phyloP scores from a whole-genome alignment of 2,329 filamentous ascomycete species.

The Diaporthe vexans region DNA sequence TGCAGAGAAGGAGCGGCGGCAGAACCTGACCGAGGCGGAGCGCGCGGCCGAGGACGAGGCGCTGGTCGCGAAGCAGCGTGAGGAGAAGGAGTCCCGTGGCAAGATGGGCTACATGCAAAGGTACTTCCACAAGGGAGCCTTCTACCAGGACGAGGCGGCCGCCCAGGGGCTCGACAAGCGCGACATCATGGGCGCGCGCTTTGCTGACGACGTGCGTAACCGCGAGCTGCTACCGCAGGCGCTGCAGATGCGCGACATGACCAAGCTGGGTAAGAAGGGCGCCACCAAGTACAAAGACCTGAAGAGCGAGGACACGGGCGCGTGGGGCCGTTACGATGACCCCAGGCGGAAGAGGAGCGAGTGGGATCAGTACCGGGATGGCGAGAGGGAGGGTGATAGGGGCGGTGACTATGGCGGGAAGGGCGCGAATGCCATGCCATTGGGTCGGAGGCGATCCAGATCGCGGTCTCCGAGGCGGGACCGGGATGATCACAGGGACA shows the following conservation, averaged over 20 bases:
- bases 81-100: slow-evolving; percentile 82
- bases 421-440: slow-evolving; percentile 79
- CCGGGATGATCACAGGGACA: slow-evolving; percentile 60
- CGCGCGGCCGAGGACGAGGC: slow-evolving; percentile 86
- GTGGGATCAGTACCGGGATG: slow-evolving; percentile 59
- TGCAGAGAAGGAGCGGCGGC: slow-evolving; percentile 89
- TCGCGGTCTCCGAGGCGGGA: slow-evolving; percentile 66
- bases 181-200: slow-evolving; percentile 87
- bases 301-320: slow-evolving; percentile 89
- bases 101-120: slow-evolving; percentile 94
- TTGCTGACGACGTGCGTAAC: slow-evolving; percentile 86
- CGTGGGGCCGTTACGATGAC: slow-evolving; percentile 79
- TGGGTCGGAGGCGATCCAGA: slow-evolving; percentile 70
- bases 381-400: slow-evolving; percentile 50
- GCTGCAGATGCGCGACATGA: slow-evolving; percentile 93
- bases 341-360: slow-evolving; percentile 53
- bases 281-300: slow-evolving; percentile 92
- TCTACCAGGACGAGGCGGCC: slow-evolving; percentile 87
- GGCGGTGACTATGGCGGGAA: slow-evolving; percentile 62
- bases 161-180: slow-evolving; percentile 82
- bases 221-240: slow-evolving; percentile 89
- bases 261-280: slow-evolving; percentile 92
- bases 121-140: slow-evolving; percentile 97
- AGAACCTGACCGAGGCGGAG: slow-evolving; percentile 89
- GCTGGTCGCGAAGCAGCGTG: slow-evolving; percentile 82